Conservation (phyloP, 2,329 filamentous ascomycete species). For the Lasiodiplodia hormozganensis region DNA sequence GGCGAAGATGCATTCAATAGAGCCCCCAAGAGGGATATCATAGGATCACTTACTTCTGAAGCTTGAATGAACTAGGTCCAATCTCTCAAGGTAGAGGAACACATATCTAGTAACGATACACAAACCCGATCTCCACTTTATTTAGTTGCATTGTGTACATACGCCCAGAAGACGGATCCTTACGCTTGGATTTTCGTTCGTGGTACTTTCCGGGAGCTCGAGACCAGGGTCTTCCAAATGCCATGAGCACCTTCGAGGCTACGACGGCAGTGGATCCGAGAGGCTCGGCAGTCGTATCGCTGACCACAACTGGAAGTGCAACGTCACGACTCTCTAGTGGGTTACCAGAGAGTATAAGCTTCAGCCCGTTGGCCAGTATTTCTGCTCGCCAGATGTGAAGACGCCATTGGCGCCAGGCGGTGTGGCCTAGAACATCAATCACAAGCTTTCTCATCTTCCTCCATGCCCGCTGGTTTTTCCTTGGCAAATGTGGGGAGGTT, state of each 20-base stretch:
- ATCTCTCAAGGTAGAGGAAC: too few species aligned
- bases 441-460: neutral
- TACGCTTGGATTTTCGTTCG: neutral
- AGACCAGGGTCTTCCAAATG: neutral
- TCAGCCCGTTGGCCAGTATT: neutral
- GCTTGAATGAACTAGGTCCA: slow-evolving; percentile 31
- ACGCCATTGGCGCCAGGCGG: neutral
- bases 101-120: neutral
- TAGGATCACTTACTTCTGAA: slow-evolving; percentile 31
- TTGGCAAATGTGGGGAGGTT: neutral
- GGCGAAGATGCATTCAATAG: slow-evolving; percentile 43
- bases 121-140: neutral
- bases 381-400: neutral
- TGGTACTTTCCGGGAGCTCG: neutral
- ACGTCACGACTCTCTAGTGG: neutral
- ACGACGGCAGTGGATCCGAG: neutral
- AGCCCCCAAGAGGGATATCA: slow-evolving; percentile 31
- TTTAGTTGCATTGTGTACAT: neutral
- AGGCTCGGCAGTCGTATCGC: neutral
- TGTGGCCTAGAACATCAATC: neutral
- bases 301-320: neutral
- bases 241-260: neutral
- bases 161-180: neutral
- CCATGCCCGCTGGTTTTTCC: neutral
- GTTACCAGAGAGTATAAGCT: neutral